Evolutionary conservation across 805 yeast genomes (phyloP), one percentile per base, ranked within the genome.

Genomic region (Debaryomyces tyrocola): DNA sequence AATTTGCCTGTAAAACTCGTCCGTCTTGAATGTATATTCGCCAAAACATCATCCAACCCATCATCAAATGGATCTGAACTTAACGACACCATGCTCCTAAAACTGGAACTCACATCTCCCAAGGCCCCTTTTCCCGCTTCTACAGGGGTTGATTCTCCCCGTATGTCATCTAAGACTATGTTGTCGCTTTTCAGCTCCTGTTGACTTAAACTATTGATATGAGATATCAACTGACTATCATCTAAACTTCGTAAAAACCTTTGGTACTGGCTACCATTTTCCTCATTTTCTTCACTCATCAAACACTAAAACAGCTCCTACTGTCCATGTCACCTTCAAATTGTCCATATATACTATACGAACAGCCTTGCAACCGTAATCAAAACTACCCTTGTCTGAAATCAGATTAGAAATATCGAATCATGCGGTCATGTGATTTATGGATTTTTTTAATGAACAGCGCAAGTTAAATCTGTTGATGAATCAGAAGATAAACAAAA

Each of bases 1-100:
- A 24, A 33, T n/a, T n/a, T 33, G 4, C 20, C 18, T 8, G 24
- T 6, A 59, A 49, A 17, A 15, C 43, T 9, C 45, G 35, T 7
- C 38, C 51, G 11, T 56, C 43, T 21, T 14, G 45, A 38, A 3
- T 33, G 40, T 21, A 49, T 33, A n/a, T 51, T 45, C 24, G 47
- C 37, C 17, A 59, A 38, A 15, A 51, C 49, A 1, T 48, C 49
- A 46, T 58, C 61, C 17, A 59, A 48, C 6, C 54, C 53, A 46
- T 59, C 64, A 47, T 59, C 54, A 49, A 59, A 58, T 2, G 64
- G 64, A 37, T 59, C 64, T 8, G 55, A 47, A 29, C 58, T 56
- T 12, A 40, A 20, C 4, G 52, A 40, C 4, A 37, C 27, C 8
- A 44, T 20, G 21, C 53, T 45, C 14, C 29, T 40, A 18, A 31